Evolutionary conservation across 306 rosid species (phyloP), one percentile per base, ranked within the genome.

Genomic region (Cicer judaicum): DNA sequence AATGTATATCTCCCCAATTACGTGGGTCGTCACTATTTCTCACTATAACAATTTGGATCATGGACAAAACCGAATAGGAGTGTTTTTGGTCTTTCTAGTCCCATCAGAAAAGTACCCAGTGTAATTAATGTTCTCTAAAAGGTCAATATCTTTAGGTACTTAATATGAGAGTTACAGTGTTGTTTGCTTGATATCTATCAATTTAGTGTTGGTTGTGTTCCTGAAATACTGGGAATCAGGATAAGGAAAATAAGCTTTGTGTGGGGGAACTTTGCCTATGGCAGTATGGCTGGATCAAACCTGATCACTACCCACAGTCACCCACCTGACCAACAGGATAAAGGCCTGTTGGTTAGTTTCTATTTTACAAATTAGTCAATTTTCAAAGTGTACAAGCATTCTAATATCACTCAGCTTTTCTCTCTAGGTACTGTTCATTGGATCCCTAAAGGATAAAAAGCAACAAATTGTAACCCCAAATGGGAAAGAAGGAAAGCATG

Each of bases 361-460:
- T 48, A 42, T 29, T 70, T 15, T 7, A 64, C 40, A 24, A 8
- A 50, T 79, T 5, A n/a, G 61, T 71, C 29, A 57, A 41, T 42
- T 72, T 67, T 34, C 55, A 16, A 41, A 42, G 78, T 62, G 72
- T 50, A 16, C 74, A 29, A 52, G 18, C 41, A 38, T 66, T 74
- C 61, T 61, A 21, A 65, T 65, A 50, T 70, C 43, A 21, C 16
- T 80, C 70, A 60, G 73, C 76, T 84, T 75, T 81, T 54, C 64
- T 83, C 39, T 6, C 84, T 76, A 94, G 99, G 79, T 92, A 55
- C 75, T 94, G 81, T 78, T 90, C 79, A 81, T 94, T 78, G 92
- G 91, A 69, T 87, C 96, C 64, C 84, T 92, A 78, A 80, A 75
- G 62, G 79, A 85, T 72, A 79, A 72, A 66, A 84, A 60, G 52